Conservation (phyloP, 2,329 filamentous ascomycete genomes). For the Trichophyton schoenleinii region DNA sequence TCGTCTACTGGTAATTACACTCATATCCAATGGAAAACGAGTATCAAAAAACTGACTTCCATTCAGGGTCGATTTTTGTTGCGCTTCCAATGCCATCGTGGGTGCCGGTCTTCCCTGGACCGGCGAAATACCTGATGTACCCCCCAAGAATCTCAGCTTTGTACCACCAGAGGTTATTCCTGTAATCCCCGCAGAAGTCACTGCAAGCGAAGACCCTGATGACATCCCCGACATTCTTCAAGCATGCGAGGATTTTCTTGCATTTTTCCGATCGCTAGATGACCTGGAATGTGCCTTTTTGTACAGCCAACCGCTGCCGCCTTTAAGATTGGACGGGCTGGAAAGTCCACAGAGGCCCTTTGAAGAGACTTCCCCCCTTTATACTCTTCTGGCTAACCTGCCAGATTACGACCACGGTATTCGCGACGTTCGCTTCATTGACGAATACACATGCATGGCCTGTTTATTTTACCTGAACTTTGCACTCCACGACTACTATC, state of each 20-base stretch:
- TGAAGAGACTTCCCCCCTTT: slow-evolving; percentile 16
- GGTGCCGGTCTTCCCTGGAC: slow-evolving; percentile 22
- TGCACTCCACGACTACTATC: slow-evolving; percentile 20
- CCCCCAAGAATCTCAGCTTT: slow-evolving; percentile 17
- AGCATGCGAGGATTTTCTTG: slow-evolving; percentile 22
- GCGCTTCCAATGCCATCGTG: slow-evolving; percentile 21
- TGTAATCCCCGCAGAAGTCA: slow-evolving; percentile 9
- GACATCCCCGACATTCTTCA: slow-evolving; percentile 16
- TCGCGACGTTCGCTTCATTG: slow-evolving; percentile 23
- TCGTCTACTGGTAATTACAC: slow-evolving; percentile 22
- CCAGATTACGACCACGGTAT: slow-evolving; percentile 24
- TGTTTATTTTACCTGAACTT: slow-evolving; percentile 22
- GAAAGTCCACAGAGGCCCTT: slow-evolving; percentile 12
- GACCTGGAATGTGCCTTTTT: slow-evolving; percentile 17
- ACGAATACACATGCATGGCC: slow-evolving; percentile 23
- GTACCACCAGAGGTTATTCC: slow-evolving; percentile 15
- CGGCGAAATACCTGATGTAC: slow-evolving; percentile 16
- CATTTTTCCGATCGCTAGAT: slow-evolving; percentile 20
- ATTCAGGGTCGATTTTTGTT: slow-evolving; percentile 23
- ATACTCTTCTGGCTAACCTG: slow-evolving; percentile 20
- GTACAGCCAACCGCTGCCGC: slow-evolving; percentile 10
- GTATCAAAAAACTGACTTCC: neutral
- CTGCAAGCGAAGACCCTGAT: slow-evolving; percentile 12
- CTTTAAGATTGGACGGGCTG: neutral
- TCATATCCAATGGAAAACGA: neutral